Percentiles rank a stretch among this genome's conserved stretches.
phyloP scores from a whole-genome alignment of 2,329 filamentous ascomycete genomes.

The Intubia oerlemansii region DNA sequence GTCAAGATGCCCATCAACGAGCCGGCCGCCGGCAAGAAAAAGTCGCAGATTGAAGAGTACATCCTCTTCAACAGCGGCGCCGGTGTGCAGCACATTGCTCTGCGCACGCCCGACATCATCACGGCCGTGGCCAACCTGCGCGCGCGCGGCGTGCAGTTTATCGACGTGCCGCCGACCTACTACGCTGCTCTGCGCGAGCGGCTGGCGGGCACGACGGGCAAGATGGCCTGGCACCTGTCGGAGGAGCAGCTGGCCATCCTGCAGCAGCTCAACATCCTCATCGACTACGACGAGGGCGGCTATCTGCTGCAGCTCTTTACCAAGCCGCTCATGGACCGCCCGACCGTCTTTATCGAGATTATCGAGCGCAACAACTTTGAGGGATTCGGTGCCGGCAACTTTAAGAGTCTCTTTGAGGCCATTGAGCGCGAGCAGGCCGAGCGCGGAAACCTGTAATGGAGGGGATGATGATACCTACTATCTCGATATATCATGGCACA shows the following conservation, averaged over 20 bases:
- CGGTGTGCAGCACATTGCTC: constrained; percentile 84
- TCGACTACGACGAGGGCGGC: constrained; percentile 85
- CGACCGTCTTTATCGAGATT: constrained; percentile 91
- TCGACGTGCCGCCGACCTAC: constrained; percentile 70
- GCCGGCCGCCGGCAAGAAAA: constrained; percentile 73
- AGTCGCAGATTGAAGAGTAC: constrained; percentile 86
- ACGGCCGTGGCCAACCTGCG: constrained; percentile 54
- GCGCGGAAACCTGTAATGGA: constrained; percentile 52
- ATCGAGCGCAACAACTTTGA: constrained; percentile 82
- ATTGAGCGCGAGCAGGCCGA: constrained; percentile 83
- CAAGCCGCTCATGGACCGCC: constrained; percentile 81
- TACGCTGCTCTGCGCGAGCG: constrained; percentile 58
- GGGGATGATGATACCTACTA: neutral
- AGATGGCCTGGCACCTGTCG: constrained; percentile 31
- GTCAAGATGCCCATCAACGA: constrained; percentile 99
- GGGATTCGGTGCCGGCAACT: constrained; percentile 87
- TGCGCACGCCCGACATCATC: constrained; percentile 66
- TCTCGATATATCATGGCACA: too few relatives aligned
- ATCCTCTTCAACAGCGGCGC: constrained; percentile 77
- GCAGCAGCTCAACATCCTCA: constrained; percentile 62
- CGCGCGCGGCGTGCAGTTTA: constrained; percentile 82
- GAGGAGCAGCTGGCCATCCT: constrained; percentile 62
- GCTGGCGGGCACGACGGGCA: constrained; percentile 26
- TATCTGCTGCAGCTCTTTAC: constrained; percentile 63
- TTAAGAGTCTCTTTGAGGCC: constrained; percentile 86